Base-by-base conservation (phyloP, 2,329 filamentous ascomycete species). In the Neonectria neomacrospora region DNA sequence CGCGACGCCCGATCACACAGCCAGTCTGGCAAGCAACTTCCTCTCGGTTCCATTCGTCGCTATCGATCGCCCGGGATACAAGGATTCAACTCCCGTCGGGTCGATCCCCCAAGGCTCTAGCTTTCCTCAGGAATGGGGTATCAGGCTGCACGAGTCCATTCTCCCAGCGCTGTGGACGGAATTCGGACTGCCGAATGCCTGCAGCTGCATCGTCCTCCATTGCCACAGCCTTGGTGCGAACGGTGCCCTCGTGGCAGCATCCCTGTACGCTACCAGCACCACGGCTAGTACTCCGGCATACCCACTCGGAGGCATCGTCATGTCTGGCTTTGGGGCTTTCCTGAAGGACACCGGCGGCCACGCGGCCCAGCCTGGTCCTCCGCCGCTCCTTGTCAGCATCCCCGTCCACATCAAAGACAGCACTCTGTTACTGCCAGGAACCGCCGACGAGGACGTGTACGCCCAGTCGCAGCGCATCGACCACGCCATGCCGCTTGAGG, bases 61-160 rank as follows among this genome's bases (percentile, higher is more conserved):
- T 20, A 68, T 71, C 54, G 65, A 71, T 58, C 68, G 69, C 16
- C 68, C 69, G 1, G 58, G 66, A 23, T 71, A 71, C 58, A 60
- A 37, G 16, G 59, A 59, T 4, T 58, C 69, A 14, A 68, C 65
- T 8, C 59, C 69, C 7, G 44, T 71, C 2, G 45, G 53, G 3
- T 30, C 56, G 2, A 54, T 71, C 22, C 67, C 61, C 6, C 20
- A 65, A 8, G 67, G 55, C 32, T 71, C 69, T 0, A 65, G 59
- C 51, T 71, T 71, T 39, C 65, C 58, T 3, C 47, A 71, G 39
- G 67, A 68, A 64, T 67, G 58, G 60, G 69, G 69, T 1, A 54
- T 20, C 2, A 28, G 50, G 37, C 50, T 71, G 3, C 63, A 71
- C 45, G 14, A 47, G 7, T 63, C 11, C 7, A 71, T 71, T 2